Base-by-base conservation (phyloP, 805 yeast species). In the Pichia phayaonensis region DNA sequence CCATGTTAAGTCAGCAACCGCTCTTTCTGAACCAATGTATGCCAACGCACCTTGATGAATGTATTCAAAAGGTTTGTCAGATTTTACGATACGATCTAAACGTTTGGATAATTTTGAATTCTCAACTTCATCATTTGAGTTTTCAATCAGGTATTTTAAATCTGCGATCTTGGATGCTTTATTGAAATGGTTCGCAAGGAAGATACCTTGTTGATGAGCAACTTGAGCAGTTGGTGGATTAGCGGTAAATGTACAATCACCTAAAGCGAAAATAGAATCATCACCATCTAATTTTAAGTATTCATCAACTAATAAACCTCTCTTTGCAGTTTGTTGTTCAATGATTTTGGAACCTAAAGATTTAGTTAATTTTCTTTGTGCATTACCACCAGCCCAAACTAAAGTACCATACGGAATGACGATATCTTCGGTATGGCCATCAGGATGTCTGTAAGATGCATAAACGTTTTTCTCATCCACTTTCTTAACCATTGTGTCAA, bases 301-400 rank as follows among this genome's bases (percentile, higher is more conserved):
- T 50, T 88, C 96, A 70, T 90, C 84, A 52, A 92, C 84, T 57
- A 89, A 75, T 61, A 90, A 76, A 55, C 98, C 98, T 69, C 97
- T 83, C 73, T 95, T 83, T 45, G 96, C 89, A 63, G 83, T 81
- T 69, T 81, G 83, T 72, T 86, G 90, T 60, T 79, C 86, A 43
- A 86, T 84, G 58, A 92, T 73, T 68, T 78, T 76, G 44, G 77
- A 62, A 68, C 87, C 79, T 62, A 90, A 73, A 61, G 80, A 77
- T 56, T 79, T 74, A 46, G 86, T 77, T 46, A 92, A 74, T 42
- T 80, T 82, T 71, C 97, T 82, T 56, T 89, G 90, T 49, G 90
- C 90, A 69, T 90, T 90, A 72, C 98, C 98, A 55, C 97, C 90
- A 52, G 97, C 97, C 98, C 98, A 90, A 56, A 90, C 95, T 59